Evolutionary conservation across 2,329 filamentous ascomycete genomes (phyloP).

Genomic region (Arachnomyces sp.): DNA sequence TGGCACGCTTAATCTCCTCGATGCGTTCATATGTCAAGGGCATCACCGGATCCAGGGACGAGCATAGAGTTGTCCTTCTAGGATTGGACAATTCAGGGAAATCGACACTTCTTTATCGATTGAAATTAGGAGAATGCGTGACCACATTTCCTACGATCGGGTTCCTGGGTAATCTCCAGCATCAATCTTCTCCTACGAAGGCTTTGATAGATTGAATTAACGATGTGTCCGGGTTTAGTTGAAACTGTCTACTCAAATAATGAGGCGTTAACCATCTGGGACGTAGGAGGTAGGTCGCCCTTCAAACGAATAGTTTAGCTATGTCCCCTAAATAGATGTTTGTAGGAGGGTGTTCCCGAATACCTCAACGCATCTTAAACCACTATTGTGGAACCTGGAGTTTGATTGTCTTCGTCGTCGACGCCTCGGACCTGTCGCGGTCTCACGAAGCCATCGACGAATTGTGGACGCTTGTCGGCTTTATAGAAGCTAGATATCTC

Average conservation of each 20-base stretch:
- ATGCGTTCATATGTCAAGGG: no score
- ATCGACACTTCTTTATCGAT: constrained; percentile 3
- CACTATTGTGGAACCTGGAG: background rate
- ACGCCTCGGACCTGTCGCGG: background rate
- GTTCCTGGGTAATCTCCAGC: background rate
- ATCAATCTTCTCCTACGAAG: background rate
- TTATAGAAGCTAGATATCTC: background rate
- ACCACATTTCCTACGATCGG: constrained; percentile 1
- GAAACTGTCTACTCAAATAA: background rate
- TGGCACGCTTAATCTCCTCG: no score
- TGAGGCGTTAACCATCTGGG: background rate
- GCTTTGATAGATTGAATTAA: no score
- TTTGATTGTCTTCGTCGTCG: background rate
- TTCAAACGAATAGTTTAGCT: no score
- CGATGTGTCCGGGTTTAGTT: background rate
- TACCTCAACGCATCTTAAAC: background rate
- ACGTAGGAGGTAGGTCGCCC: constrained; percentile 3
- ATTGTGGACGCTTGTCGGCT: background rate
- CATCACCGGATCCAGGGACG: no score
- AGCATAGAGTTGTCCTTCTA: background rate
- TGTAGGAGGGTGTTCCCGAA: background rate
- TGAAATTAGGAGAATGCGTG: background rate
- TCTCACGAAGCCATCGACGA: background rate
- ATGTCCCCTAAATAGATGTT: background rate
- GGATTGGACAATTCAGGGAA: constrained; percentile 1